Conservation (phyloP, 1,284 basidiomycete genomes). For the Cutaneotrichosporon mucoides region DNA sequence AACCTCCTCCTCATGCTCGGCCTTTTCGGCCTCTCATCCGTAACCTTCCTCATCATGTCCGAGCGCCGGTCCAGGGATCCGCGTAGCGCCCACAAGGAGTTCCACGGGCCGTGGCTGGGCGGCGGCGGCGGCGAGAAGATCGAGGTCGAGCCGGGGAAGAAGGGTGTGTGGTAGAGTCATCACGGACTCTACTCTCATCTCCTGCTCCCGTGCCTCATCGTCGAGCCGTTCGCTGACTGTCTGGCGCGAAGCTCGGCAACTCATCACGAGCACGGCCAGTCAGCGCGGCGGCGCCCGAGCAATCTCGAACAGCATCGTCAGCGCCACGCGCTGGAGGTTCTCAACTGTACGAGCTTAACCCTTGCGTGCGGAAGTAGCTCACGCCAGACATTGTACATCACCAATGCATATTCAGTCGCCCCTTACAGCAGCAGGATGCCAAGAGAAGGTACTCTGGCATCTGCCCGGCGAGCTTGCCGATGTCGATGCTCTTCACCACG, state of each 20-base stretch:
- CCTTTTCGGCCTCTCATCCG: constrained; percentile 28
- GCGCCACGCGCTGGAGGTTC: too few species aligned
- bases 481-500: too few species aligned
- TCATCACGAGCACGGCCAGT: not conserved
- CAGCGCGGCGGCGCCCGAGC: too few species aligned
- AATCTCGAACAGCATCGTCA: too few species aligned
- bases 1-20: constrained; percentile 40
- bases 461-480: too few species aligned
- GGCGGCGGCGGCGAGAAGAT: constrained; percentile 3
- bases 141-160: constrained; percentile 4
- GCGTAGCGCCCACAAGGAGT: constrained; percentile 16
- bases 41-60: constrained; percentile 33
- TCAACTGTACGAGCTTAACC: not conserved
- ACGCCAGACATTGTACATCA: not conserved
- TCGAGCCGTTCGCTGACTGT: too few species aligned
- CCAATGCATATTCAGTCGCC: not conserved
- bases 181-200: too few species aligned
- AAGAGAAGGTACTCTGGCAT: too few species aligned
- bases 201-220: not conserved
- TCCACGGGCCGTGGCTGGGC: constrained; percentile 26
- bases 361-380: not conserved
- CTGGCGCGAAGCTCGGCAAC: not conserved
- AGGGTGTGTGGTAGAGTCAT: constrained; percentile 3
- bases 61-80: constrained; percentile 31
- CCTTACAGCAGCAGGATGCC: too few species aligned